phyloP scores from a whole-genome alignment of 352 stramenopile species.

The Phytopythium kandeliae region DNA sequence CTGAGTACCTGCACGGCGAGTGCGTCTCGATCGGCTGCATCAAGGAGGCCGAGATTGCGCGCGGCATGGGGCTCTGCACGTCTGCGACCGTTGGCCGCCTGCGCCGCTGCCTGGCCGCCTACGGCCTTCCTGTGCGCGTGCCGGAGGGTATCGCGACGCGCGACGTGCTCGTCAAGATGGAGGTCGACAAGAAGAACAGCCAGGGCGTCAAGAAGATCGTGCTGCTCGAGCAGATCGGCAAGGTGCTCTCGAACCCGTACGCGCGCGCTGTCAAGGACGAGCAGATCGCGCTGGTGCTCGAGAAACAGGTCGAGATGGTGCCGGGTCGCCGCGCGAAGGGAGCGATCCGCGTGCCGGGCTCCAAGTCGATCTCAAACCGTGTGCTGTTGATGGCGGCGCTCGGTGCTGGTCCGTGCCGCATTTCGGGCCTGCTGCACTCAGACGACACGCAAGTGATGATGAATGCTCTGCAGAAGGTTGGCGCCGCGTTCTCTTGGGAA shows the following conservation, averaged over 20 bases:
- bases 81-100: constrained; percentile 67
- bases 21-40: constrained; percentile 96
- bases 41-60: constrained; percentile 94
- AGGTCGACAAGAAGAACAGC: constrained; percentile 86
- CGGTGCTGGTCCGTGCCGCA: constrained; percentile 72
- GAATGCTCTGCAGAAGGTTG: constrained; percentile 90
- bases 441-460: constrained; percentile 99
- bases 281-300: constrained; percentile 72
- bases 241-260: constrained; percentile 65
- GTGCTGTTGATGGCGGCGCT: constrained; percentile 95
- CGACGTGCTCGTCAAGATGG: constrained; percentile 79
- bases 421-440: constrained; percentile 93
- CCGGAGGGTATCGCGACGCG: constrained; percentile 46
- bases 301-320: constrained; percentile 68
- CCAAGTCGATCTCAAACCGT: constrained; percentile 98
- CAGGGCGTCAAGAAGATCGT: constrained; percentile 80
- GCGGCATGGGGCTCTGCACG: constrained; percentile 64
- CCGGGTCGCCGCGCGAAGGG: constrained; percentile 39
- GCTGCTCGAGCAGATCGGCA: constrained; percentile 63
- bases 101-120: constrained; percentile 61
- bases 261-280: constrained; percentile 60
- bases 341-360: constrained; percentile 89
- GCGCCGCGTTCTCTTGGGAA: constrained; percentile 80
- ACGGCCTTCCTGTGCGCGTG: constrained; percentile 62
- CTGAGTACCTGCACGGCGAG: constrained; percentile 96